phyloP scores from a whole-genome alignment of 2,329 filamentous ascomycete genomes.

The Myriosclerotinia scirpicola region DNA sequence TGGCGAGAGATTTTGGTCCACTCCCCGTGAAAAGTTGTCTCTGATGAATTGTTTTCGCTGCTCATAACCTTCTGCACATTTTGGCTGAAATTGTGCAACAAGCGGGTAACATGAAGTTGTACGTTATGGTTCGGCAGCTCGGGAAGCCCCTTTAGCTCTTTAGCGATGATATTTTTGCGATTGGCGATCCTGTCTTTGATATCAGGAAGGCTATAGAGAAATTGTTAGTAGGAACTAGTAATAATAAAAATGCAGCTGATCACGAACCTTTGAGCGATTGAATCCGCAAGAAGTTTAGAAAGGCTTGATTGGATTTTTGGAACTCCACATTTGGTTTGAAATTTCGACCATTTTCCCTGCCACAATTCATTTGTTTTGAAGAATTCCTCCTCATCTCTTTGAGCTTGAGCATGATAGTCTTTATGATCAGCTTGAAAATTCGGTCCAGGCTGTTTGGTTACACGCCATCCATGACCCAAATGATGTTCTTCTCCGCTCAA shows the following conservation, averaged over 20 bases:
- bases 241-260: no score
- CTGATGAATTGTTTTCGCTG: slow-evolving; percentile 44
- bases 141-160: slow-evolving; percentile 58
- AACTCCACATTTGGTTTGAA: slow-evolving; percentile 52
- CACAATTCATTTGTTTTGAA: slow-evolving; percentile 50
- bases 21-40: slow-evolving; percentile 48
- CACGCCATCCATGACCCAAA: slow-evolving; percentile 75
- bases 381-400: slow-evolving; percentile 50
- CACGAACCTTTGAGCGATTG: slow-evolving; percentile 44
- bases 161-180: slow-evolving; percentile 52
- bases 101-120: slow-evolving; percentile 61
- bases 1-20: slow-evolving; percentile 42
- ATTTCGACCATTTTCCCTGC: slow-evolving; percentile 43
- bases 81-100: slow-evolving; percentile 57
- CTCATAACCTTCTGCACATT: slow-evolving; percentile 55
- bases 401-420: slow-evolving; percentile 47
- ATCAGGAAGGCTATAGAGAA: slow-evolving; percentile 41
- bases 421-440: slow-evolving; percentile 24
- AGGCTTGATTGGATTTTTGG: slow-evolving; percentile 49
- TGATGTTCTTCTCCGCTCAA: slow-evolving; percentile 59
- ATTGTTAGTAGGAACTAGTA: slow-evolving; percentile 21
- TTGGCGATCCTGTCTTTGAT: slow-evolving; percentile 24
- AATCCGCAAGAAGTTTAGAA: slow-evolving; percentile 49
- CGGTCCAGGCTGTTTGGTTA: slow-evolving; percentile 65
- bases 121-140: slow-evolving; percentile 66